Base-by-base conservation (phyloP, 192 early-diverging fungal genomes). In the Nowakowskiella sp. region DNA sequence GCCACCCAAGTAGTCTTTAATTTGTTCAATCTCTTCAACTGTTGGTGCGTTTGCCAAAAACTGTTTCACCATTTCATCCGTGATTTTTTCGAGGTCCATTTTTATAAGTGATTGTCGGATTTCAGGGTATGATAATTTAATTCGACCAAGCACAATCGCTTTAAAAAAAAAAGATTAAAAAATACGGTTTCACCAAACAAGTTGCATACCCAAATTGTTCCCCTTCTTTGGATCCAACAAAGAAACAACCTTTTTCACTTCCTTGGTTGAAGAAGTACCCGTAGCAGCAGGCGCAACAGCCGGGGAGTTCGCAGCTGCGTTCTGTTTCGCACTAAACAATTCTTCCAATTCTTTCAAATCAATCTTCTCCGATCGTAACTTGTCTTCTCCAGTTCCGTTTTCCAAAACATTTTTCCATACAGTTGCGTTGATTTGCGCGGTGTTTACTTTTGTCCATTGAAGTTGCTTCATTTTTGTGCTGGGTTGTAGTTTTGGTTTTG, bases 211-310 rank as follows among this genome's bases (percentile, higher is more conserved):
- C 25, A 57, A 56, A 28, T 67, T 67, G 31, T 77, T 66, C 13
- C 60, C 53, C 2, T 73, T 54, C 53, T 77, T 77, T 3, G 51
- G 25, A 52, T 77, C 75, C 58, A 77, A 57, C 34, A 77, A 74
- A 6, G 69, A 58, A 32, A 67, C 57, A 9, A 13, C 48, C 25
- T 22, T 21, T 31, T 62, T 62, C 45, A 30, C 36, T 21, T 49
- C 55, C 44, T 63, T 69, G 29, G 46, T 54, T 6, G 49, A 8
- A 19, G 42, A 32, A 6, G 7, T 49, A 21, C 29, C 42, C 44
- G 4, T 30, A 19, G 5, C 52, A 28, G 3, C 4, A 16, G 53
- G 6, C 9, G 31, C 25, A 2, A 62, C 19, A 6, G 58, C 3
- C 13, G 25, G 0, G 47, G 2, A 43, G n/a, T 51, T 51, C 47